Evolutionary conservation across 2,329 filamentous ascomycete genomes (phyloP), one percentile per base, ranked within the genome.

Genomic region (Ascochyta viciae-villosae): DNA sequence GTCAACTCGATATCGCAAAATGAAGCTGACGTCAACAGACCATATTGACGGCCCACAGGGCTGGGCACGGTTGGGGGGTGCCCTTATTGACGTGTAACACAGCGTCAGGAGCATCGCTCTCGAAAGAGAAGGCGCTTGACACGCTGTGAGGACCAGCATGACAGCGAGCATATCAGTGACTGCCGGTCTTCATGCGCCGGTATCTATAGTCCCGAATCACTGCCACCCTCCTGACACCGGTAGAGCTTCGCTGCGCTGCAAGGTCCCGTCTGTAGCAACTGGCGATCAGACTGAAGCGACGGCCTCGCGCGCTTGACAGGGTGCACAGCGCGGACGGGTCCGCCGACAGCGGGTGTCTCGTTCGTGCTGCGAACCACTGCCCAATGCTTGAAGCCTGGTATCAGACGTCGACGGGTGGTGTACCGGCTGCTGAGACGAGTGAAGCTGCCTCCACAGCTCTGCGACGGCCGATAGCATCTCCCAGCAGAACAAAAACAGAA

Each of bases 291-390:
- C 47, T 57, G 42, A 56, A 49, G 55, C 52, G 45, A 55, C 53
- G 51, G 63, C 45, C 57, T 50, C 33, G 26, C 62, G 57, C 53
- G 54, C 58, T 50, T 62, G 64, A 63, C 61, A 67, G 57, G 63
- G 52, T 58, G 57, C 51, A 57, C 57, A 54, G 48, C 38, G 45
- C 46, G 47, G 60, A 52, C 50, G 46, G 53, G 49, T 50, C 57
- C 35, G 48, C 56, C 52, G 60, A 57, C 33, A 26, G 48, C 44
- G 44, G 52, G 33, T 51, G 53, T 47, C 27, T 41, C 9, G 34
- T 39, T 47, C 38, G 41, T 43, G 52, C 54, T 59, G 50, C 60
- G 42, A 60, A 59, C 52, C 35, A 43, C 38, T 64, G 54, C 44
- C 52, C 52, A 54, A 43, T 58, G 52, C 50, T 49, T 37, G 29